A percentile compares a stretch with the other conserved stretches of the same genome.
Evolutionary conservation across 2,329 filamentous ascomycete genomes (phyloP).

Genomic region (Microdochium bolleyi): DNA sequence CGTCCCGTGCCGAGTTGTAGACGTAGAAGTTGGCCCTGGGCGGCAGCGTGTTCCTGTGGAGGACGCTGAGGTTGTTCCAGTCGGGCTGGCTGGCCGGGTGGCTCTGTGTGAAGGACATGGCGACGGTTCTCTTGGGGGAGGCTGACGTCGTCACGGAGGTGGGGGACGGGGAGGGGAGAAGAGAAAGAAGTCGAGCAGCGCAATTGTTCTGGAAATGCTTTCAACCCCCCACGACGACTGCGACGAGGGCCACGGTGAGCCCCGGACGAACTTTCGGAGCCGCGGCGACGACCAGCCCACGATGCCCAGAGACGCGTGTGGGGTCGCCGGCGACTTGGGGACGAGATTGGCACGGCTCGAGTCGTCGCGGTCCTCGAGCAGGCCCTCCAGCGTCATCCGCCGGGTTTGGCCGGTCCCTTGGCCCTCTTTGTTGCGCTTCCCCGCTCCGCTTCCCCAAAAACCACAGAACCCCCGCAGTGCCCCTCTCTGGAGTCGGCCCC

Average conservation of each 20-base stretch:
- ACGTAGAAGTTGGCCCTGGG: conserved; percentile 47
- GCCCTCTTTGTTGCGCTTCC: too few relatives aligned
- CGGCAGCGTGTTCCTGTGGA: conserved; percentile 48
- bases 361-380: too few relatives aligned
- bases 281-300: background rate
- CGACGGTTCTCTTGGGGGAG: background rate
- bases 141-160: background rate
- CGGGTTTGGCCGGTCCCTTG: background rate
- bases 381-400: background rate
- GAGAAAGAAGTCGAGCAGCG: background rate
- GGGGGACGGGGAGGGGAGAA: background rate
- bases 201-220: background rate
- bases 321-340: background rate
- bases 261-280: background rate
- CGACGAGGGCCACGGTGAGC: background rate
- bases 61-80: conserved; percentile 50
- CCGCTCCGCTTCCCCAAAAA: too few relatives aligned
- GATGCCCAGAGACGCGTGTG: background rate
- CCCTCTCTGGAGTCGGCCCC: too few relatives aligned
- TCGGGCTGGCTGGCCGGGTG: conserved; percentile 30
- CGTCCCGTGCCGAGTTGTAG: conserved; percentile 38
- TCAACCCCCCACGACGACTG: background rate
- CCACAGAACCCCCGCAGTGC: too few relatives aligned
- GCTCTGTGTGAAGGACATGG: conserved; percentile 8
- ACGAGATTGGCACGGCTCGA: background rate